Conservation (phyloP, 257 asterid species). For the Cordia subcordata region DNA sequence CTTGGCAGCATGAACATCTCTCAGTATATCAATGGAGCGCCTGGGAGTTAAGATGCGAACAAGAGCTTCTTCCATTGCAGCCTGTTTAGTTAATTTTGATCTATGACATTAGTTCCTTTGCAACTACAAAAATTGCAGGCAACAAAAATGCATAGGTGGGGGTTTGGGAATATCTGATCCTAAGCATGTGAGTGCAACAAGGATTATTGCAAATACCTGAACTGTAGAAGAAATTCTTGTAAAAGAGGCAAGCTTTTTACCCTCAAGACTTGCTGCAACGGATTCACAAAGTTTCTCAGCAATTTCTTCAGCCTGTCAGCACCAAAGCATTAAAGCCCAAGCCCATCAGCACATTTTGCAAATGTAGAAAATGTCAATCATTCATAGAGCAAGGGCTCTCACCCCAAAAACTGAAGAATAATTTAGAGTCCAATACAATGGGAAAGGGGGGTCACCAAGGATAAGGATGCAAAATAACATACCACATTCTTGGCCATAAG, state of each 20-base stretch:
- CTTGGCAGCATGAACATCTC: slow-evolving; percentile 93
- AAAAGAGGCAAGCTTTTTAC: slow-evolving; percentile 82
- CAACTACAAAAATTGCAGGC: neutral
- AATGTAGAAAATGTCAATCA: neutral
- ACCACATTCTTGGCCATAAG: slow-evolving; percentile 99
- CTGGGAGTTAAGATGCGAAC: slow-evolving; percentile 92
- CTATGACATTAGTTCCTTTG: slow-evolving; percentile 11
- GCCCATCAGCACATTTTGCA: neutral
- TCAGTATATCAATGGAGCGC: slow-evolving; percentile 89
- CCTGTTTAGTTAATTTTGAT: slow-evolving; percentile 37
- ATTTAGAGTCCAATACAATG: too few species aligned
- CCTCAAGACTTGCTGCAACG: slow-evolving; percentile 95
- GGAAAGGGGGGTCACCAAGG: neutral
- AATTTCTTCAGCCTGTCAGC: slow-evolving; percentile 89
- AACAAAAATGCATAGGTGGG: neutral
- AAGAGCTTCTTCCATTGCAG: slow-evolving; percentile 99
- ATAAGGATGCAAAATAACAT: slow-evolving; percentile 20
- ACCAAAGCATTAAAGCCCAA: slow-evolving; percentile 15
- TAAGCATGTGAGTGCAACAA: neutral
- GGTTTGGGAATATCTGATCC: neutral
- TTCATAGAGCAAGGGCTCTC: neutral
- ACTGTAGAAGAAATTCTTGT: slow-evolving; percentile 91
- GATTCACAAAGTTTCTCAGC: slow-evolving; percentile 98
- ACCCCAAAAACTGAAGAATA: too few species aligned
- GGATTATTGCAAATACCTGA: slow-evolving; percentile 43